A percentile compares a stretch with the other conserved stretches of the same genome.
These are phyloP conservation scores for Wallacemonas collosoma DNA, from an alignment of 208 protist species.

Conservation along the genomic window DNA sequence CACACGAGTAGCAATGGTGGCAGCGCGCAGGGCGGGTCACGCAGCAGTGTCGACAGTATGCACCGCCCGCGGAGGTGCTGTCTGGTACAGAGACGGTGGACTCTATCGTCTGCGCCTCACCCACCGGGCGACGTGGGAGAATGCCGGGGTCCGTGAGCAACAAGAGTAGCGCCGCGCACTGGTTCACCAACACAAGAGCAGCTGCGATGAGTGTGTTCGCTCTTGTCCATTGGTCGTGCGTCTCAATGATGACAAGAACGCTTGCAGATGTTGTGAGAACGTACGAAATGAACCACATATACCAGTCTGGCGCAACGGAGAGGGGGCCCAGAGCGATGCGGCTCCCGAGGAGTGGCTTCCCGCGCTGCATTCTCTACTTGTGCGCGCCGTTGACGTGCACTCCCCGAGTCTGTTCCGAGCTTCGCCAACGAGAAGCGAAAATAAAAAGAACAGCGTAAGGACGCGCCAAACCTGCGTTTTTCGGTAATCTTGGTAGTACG, in stretches of 20 bases:
- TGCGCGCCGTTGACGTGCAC: too few species aligned
- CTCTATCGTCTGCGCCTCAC: background rate
- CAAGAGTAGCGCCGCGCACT: slow-evolving; percentile 2
- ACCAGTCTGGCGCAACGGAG: slow-evolving; percentile 30
- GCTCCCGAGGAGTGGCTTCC: slow-evolving; percentile 15
- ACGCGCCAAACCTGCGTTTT: too few species aligned
- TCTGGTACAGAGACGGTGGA: background rate
- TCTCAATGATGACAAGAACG: slow-evolving; percentile 18
- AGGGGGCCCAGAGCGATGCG: slow-evolving; percentile 15
- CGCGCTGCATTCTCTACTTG: slow-evolving; percentile 7
- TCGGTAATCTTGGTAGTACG: too few species aligned
- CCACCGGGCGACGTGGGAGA: background rate
- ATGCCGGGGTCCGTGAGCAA: slow-evolving; percentile 14
- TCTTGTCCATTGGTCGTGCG: slow-evolving; percentile 6
- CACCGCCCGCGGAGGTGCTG: background rate
- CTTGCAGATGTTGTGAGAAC: slow-evolving; percentile 16
- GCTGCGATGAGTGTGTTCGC: background rate
- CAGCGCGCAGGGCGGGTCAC: slow-evolving; percentile 43
- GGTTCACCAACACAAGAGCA: background rate
- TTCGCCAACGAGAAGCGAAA: too few species aligned
- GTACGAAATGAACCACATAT: slow-evolving; percentile 35
- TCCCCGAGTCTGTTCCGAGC: too few species aligned
- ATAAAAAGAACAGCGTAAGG: too few species aligned
- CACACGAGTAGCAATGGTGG: slow-evolving; percentile 57
- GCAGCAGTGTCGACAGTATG: slow-evolving; percentile 39